Base-by-base conservation (phyloP, 305 asterid genomes). In the Nicotiana rustica region DNA sequence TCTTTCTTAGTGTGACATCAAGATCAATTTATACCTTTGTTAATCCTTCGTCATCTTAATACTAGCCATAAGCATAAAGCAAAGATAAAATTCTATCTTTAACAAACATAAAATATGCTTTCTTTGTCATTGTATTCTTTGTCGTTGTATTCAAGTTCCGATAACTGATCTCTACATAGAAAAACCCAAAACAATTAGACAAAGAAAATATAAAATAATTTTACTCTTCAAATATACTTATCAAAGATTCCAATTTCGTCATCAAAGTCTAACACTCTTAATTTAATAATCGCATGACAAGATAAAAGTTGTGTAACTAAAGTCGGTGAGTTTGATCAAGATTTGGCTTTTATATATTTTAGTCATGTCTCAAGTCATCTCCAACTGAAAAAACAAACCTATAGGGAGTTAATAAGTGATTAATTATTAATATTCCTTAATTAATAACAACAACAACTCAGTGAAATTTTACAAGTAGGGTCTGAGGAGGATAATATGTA, bases 261-360 rank as follows among this genome's bases (percentile, higher is more conserved):
- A 86, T 69, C 86, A 87, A 69, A 76, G 64, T 73, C 82, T 18
- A 82, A 82, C 84, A 73, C 13, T 8, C 15, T 33, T 76, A 79
- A 13, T 86, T 83, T 41, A 67, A 67, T 33, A 25, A 14, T 13
- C 7, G 3, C 60, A 79, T 71, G 82, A 67, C 56, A 86, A 88
- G 88, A 82, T 85, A 49, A 84, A 15, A 19, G 60, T 56, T 80
- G 21, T 86, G 21, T 17, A 52, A 65, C 49, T 2, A 19, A 68
- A 61, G 86, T 88, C 87, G 89, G 90, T 84, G 83, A 84, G 86
- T 64, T 41, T 77, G 86, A 86, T 82, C 79, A 82, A 85, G 88
- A 85, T 77, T 85, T 82, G 83, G 83, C 86, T 86, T 88, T 83
- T 85, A 29, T 21, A 67, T 12, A 0, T 76, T 84, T 77, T 78